These are phyloP conservation scores for Orbilia blumenaviensis DNA, from an alignment of 2,329 filamentous ascomycete genomes.

Conservation along the genomic window DNA sequence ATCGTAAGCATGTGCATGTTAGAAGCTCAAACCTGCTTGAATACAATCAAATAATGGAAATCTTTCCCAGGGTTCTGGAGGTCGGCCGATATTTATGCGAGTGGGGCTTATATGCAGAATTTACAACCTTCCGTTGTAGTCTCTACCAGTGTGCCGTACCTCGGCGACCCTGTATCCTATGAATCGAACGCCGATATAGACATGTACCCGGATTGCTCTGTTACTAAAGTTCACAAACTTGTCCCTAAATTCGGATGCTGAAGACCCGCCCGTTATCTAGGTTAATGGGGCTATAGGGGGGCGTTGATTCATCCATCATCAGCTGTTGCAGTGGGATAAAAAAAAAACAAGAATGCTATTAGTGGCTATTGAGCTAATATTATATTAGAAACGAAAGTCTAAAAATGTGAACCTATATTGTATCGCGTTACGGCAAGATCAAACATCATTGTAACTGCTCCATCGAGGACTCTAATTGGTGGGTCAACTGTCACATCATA, in stretches of 20 bases:
- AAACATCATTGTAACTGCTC: too few species aligned
- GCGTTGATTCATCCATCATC: too few species aligned
- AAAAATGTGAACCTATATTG: too few species aligned
- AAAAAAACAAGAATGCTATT: too few species aligned
- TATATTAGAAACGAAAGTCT: too few species aligned
- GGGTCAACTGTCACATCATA: too few species aligned
- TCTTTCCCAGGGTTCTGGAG: neutral
- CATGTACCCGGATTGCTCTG: neutral
- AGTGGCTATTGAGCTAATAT: too few species aligned
- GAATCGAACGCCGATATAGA: neutral
- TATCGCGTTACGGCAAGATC: too few species aligned
- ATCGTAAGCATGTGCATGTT: neutral
- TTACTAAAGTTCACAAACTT: too few species aligned
- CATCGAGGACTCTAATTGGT: too few species aligned
- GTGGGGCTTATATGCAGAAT: neutral
- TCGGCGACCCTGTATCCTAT: neutral
- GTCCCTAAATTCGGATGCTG: too few species aligned
- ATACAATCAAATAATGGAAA: neutral
- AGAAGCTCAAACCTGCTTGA: neutral
- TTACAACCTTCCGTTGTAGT: slow-evolving; percentile 2
- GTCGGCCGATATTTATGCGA: neutral
- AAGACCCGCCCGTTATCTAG: neutral
- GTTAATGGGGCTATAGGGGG: neutral
- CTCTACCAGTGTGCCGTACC: neutral
- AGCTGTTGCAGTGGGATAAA: too few species aligned